A percentile compares a stretch with the other conserved stretches of the same genome.
Evolutionary conservation across 768 basidiomycete genomes (phyloP).

Genomic region (Tulasnella sp.): DNA sequence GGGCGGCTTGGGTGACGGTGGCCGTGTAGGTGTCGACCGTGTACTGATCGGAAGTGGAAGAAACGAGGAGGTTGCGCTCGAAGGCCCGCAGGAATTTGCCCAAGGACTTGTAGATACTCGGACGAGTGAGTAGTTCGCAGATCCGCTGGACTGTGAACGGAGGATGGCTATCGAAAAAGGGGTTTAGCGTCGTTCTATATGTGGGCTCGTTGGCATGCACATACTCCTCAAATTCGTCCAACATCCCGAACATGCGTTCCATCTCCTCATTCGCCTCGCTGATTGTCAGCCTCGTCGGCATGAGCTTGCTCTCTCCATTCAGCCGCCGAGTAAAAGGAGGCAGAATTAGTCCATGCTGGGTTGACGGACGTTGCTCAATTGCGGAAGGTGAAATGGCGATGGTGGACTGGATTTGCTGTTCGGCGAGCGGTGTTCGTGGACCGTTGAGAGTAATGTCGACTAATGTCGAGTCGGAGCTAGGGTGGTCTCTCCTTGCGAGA

Average conservation of each 20-base stretch:
- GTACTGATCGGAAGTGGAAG: slow-evolving; percentile 66
- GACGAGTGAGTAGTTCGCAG: slow-evolving; percentile 70
- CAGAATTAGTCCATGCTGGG: slow-evolving; percentile 50
- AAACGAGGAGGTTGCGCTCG: slow-evolving; percentile 71
- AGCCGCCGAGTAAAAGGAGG: slow-evolving; percentile 62
- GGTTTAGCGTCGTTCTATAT: slow-evolving; percentile 4
- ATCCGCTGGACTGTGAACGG: slow-evolving; percentile 88
- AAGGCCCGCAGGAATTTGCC: slow-evolving; percentile 86
- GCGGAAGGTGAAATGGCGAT: slow-evolving; percentile 12
- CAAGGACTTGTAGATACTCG: slow-evolving; percentile 57
- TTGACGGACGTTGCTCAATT: slow-evolving; percentile 26
- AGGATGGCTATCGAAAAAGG: slow-evolving; percentile 32
- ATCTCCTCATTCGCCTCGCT: slow-evolving; percentile 50
- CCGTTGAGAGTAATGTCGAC: slow-evolving; percentile 6
- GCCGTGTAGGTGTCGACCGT: slow-evolving; percentile 26
- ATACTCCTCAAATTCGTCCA: slow-evolving; percentile 68
- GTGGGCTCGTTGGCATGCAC: slow-evolving; percentile 21
- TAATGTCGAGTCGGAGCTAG: not conserved
- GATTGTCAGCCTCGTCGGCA: slow-evolving; percentile 47
- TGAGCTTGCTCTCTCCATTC: slow-evolving; percentile 35
- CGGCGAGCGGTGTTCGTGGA: slow-evolving; percentile 21
- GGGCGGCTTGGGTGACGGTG: slow-evolving; percentile 31
- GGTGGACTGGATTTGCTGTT: slow-evolving; percentile 17
- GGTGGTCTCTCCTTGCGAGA: not conserved
- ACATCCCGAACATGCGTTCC: slow-evolving; percentile 43